Evolutionary conservation across 352 stramenopile species (phyloP).

Genomic region (Globisporangium viniferum): DNA sequence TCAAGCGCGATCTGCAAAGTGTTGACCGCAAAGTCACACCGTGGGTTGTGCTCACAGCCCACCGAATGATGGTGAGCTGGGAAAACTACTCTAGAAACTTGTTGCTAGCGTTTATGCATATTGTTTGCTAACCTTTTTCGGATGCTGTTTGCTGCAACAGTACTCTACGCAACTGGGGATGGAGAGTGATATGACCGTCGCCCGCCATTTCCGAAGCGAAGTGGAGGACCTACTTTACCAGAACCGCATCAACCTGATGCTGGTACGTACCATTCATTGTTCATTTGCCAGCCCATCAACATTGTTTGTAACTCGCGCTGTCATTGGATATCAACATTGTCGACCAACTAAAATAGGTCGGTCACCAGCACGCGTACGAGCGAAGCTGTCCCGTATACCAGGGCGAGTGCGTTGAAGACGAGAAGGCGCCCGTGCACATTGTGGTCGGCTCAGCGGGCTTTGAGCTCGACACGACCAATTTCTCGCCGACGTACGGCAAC

Average conservation of each 20-base stretch:
- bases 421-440: too few relatives aligned
- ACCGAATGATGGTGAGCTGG: slow-evolving; percentile 77
- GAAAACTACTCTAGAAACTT: too few relatives aligned
- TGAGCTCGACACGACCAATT: too few relatives aligned
- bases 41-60: slow-evolving; percentile 89
- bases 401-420: slow-evolving; percentile 53
- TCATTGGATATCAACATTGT: too few relatives aligned
- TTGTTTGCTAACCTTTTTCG: background rate
- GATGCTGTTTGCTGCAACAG: too few relatives aligned
- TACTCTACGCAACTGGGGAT: too few relatives aligned
- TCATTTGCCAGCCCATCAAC: too few relatives aligned
- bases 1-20: slow-evolving; percentile 70
- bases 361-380: slow-evolving; percentile 91
- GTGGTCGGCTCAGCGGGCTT: too few relatives aligned
- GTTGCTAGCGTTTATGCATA: too few relatives aligned
- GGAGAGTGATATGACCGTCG: slow-evolving; percentile 11
- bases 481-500: too few relatives aligned
- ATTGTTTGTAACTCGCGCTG: too few relatives aligned
- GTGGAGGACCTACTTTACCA: slow-evolving; percentile 86
- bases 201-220: slow-evolving; percentile 66
- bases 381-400: slow-evolving; percentile 78
- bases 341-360: slow-evolving; percentile 28
- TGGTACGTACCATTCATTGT: slow-evolving; percentile 32
- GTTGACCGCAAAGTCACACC: slow-evolving; percentile 84
- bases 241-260: slow-evolving; percentile 86